phyloP scores from a whole-genome alignment of 2,329 filamentous ascomycete species.

The Aspergillus flavus region DNA sequence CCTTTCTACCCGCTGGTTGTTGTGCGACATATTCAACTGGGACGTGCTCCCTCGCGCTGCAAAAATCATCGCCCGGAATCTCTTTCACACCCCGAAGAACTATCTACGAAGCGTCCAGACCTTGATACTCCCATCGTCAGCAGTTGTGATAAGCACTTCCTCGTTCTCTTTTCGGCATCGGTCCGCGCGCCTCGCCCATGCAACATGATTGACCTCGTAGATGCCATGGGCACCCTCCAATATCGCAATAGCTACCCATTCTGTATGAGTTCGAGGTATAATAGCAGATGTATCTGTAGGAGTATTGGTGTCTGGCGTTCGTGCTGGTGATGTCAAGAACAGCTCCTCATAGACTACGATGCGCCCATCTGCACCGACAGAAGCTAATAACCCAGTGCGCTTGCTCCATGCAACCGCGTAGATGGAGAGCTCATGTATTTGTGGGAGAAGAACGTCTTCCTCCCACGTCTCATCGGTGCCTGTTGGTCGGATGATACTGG shows the following conservation, averaged over 20 bases:
- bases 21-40: not conserved
- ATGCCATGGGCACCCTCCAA: slow-evolving; percentile 79
- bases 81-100: slow-evolving; percentile 5
- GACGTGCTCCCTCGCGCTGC: not conserved
- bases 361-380: slow-evolving; percentile 81
- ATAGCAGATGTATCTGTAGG: slow-evolving; percentile 27
- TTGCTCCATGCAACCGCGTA: slow-evolving; percentile 86
- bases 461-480: slow-evolving; percentile 80
- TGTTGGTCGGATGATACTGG: slow-evolving; percentile 81
- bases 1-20: not conserved
- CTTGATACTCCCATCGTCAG: slow-evolving; percentile 85
- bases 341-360: slow-evolving; percentile 77
- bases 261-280: slow-evolving; percentile 40
- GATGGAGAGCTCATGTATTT: slow-evolving; percentile 74
- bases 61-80: not conserved
- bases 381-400: slow-evolving; percentile 76
- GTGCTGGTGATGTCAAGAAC: slow-evolving; percentile 31
- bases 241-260: slow-evolving; percentile 74
- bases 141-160: slow-evolving; percentile 87
- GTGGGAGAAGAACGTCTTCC: slow-evolving; percentile 74
- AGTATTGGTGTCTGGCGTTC: slow-evolving; percentile 30
- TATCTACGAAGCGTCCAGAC: slow-evolving; percentile 67
- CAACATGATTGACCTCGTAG: slow-evolving; percentile 90
- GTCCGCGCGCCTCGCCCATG: slow-evolving; percentile 82
- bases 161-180: slow-evolving; percentile 58